These are phyloP conservation scores for Wickerhamiella occidentalis DNA, from an alignment of 805 yeast species.

Conservation along the genomic window DNA sequence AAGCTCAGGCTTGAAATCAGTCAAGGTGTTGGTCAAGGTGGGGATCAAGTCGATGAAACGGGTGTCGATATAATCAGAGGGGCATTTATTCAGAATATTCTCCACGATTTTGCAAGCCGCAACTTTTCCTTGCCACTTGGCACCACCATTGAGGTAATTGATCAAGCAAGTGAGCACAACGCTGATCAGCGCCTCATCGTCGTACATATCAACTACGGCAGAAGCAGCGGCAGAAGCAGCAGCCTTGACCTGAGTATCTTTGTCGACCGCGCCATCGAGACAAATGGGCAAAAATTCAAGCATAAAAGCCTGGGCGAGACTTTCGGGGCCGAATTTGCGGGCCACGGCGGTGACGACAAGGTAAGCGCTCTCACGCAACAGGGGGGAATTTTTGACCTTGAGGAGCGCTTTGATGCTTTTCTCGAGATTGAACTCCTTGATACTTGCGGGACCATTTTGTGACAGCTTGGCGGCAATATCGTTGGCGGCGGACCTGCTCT, in stretches of 20 bases:
- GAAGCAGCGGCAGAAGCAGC: slow-evolving; percentile 75
- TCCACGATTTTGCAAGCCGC: slow-evolving; percentile 68
- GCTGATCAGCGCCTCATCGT: slow-evolving; percentile 68
- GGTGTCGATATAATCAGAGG: slow-evolving; percentile 74
- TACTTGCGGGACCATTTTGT: slow-evolving; percentile 35
- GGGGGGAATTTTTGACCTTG: slow-evolving; percentile 60
- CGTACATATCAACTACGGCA: slow-evolving; percentile 54
- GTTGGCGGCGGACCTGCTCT: slow-evolving; percentile 43
- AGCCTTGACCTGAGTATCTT: slow-evolving; percentile 73
- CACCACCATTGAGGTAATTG: slow-evolving; percentile 59
- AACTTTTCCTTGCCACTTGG: slow-evolving; percentile 85
- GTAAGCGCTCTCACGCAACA: slow-evolving; percentile 68
- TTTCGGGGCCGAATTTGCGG: slow-evolving; percentile 47
- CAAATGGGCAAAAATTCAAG: slow-evolving; percentile 50
- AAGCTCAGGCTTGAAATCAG: slow-evolving; percentile 93
- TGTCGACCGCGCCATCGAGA: slow-evolving; percentile 68
- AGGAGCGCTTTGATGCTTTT: slow-evolving; percentile 54
- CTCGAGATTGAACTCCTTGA: slow-evolving; percentile 52
- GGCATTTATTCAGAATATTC: slow-evolving; percentile 61
- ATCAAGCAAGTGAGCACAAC: slow-evolving; percentile 51
- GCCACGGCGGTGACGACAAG: slow-evolving; percentile 47
- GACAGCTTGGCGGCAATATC: slow-evolving; percentile 40
- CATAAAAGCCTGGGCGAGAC: slow-evolving; percentile 63
- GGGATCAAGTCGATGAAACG: slow-evolving; percentile 74
- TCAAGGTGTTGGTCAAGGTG: slow-evolving; percentile 72